Conservation (phyloP, 2,329 filamentous ascomycete genomes). For the Zasmidium cellare region DNA sequence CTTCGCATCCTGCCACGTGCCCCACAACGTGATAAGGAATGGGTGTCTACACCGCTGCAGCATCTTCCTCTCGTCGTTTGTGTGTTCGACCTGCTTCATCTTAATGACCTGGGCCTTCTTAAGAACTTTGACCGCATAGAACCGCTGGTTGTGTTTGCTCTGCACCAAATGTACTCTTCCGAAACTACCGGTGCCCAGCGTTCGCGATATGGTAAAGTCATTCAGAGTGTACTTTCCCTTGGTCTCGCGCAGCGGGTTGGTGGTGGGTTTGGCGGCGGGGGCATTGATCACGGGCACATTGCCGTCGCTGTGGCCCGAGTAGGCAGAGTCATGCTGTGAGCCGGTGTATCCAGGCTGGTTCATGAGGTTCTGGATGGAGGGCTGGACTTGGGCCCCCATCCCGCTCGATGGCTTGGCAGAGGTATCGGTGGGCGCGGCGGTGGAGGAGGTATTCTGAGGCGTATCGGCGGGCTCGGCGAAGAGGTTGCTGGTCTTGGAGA, state of each 20-base stretch:
- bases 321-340: constrained; percentile 39
- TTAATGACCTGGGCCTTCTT: constrained; percentile 99
- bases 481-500: constrained; percentile 40
- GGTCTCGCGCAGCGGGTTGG: constrained; percentile 63
- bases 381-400: constrained; percentile 61
- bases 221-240: constrained; percentile 95
- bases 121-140: constrained; percentile 97
- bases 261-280: constrained; percentile 29
- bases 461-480: constrained; percentile 29
- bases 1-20: constrained; percentile 91
- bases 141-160: constrained; percentile 96
- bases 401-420: constrained; percentile 13
- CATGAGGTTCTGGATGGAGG: constrained; percentile 82
- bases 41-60: constrained; percentile 95
- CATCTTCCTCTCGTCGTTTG: constrained; percentile 96
- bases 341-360: constrained; percentile 55
- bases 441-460: constrained; percentile 38
- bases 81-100: constrained; percentile 99
- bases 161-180: constrained; percentile 95
- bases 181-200: constrained; percentile 94
- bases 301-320: constrained; percentile 36
- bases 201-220: constrained; percentile 88
- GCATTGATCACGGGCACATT: constrained; percentile 38
- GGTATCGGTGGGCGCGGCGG: constrained; percentile 16
- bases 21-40: constrained; percentile 97